These are phyloP conservation scores for Fusarium decemcellulare DNA, from an alignment of 2,329 filamentous ascomycete genomes.

Conservation along the genomic window DNA sequence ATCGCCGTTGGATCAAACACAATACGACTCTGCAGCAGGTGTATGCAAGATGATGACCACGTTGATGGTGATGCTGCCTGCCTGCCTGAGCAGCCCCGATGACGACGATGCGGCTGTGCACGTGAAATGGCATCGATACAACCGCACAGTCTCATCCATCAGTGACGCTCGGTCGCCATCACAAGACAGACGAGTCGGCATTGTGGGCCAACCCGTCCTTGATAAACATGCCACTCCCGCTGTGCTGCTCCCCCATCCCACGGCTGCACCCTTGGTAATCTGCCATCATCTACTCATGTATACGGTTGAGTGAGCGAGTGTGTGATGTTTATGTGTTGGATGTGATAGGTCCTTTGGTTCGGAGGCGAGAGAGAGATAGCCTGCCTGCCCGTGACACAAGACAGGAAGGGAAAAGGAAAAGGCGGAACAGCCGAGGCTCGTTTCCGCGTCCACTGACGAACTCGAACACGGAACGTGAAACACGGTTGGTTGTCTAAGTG, in stretches of 20 bases:
- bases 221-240: slow-evolving; percentile 32
- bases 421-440: slow-evolving; percentile 28
- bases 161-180: slow-evolving; percentile 9
- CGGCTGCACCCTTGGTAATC: not conserved
- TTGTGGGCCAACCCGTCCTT: slow-evolving; percentile 29
- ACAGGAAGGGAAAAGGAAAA: no score
- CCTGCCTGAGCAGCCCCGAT: not conserved
- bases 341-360: not conserved
- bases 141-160: not conserved
- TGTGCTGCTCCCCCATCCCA: not conserved
- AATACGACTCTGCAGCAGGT: no score
- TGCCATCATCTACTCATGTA: not conserved
- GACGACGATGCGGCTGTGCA: not conserved
- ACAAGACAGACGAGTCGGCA: not conserved
- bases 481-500: not conserved
- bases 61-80: not conserved
- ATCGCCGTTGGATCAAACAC: no score
- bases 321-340: no score
- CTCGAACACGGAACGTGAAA: slow-evolving; percentile 6
- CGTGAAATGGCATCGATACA: not conserved
- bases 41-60: not conserved
- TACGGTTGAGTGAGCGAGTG: no score
- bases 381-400: slow-evolving; percentile 19
- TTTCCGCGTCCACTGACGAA: slow-evolving; percentile 18
- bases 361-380: no score